Conservation (phyloP, 208 protist genomes). For the Trypanosoma platydactyli region DNA sequence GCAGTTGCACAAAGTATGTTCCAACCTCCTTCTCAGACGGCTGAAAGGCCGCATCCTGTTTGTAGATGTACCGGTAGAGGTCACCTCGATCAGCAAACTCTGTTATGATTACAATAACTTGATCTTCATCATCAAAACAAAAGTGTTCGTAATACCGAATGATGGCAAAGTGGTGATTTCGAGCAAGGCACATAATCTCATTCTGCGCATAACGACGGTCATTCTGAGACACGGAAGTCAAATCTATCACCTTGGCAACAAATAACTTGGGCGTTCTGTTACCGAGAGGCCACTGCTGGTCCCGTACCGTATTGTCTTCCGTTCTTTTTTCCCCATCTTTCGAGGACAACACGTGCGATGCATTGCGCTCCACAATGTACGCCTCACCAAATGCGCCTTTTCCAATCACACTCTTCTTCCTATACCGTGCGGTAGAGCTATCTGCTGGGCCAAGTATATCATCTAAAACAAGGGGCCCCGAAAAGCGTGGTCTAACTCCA, state of each 20-base stretch:
- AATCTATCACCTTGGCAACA: slow-evolving; percentile 87
- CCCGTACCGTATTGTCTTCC: no score
- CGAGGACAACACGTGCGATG: slow-evolving; percentile 30
- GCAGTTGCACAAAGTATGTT: slow-evolving; percentile 77
- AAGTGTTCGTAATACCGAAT: slow-evolving; percentile 85
- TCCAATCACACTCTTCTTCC: slow-evolving; percentile 69
- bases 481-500: background rate
- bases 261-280: no score
- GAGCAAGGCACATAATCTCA: slow-evolving; percentile 89
- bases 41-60: slow-evolving; percentile 26
- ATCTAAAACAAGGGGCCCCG: slow-evolving; percentile 1
- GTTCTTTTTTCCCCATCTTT: slow-evolving; percentile 31
- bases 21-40: slow-evolving; percentile 75
- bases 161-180: slow-evolving; percentile 80
- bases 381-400: slow-evolving; percentile 93
- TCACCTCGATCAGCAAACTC: slow-evolving; percentile 90
- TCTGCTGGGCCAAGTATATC: slow-evolving; percentile 34
- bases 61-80: slow-evolving; percentile 68
- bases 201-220: slow-evolving; percentile 75
- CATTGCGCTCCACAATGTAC: slow-evolving; percentile 72
- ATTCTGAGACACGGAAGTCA: slow-evolving; percentile 59
- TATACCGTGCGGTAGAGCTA: slow-evolving; percentile 47
- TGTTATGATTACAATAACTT: slow-evolving; percentile 85
- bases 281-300: no score
- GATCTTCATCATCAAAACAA: slow-evolving; percentile 69